Base-by-base conservation (phyloP, 257 asterid species). In the Paraleonurus japonicus region DNA sequence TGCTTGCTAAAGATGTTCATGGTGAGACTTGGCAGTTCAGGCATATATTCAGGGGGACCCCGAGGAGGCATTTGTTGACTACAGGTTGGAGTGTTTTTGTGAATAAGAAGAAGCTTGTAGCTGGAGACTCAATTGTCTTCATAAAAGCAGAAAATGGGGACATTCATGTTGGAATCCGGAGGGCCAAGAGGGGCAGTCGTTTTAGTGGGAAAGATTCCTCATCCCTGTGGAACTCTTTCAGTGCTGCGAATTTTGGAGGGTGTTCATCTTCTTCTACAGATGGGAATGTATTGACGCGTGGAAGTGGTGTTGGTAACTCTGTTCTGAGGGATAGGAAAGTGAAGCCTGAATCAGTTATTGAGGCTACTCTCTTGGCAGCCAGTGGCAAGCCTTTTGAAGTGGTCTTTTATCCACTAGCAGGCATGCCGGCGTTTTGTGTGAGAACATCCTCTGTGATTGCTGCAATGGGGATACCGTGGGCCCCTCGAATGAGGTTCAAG, bases 61-160 rank as follows among this genome's bases (percentile, higher is more conserved):
- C 85, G 0, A 77, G 83, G 75, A 75, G 86, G 77, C 86, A 81
- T 75, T 75, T 81, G 71, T 64, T 81, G 70, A 81, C 86, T 35
- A 81, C 86, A 0, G 86, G 86, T 30, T 81, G 86, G 86, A 81
- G 86, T 73, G 60, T 54, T 33, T 81, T 81, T 68, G 86, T 79
- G 79, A 79, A 78, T 65, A 71, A 79, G 58, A 78, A 79, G 83
- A 75, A 78, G 79, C 81, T 81, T 4, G 77, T 81, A 3, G 86
- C 81, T 5, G 86, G 86, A 26, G 86, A 81, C 67, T 78, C 86
- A 0, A 70, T 81, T 30, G 81, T 81, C 51, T 81, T 81, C 63
- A 16, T 69, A 61, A 81, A 65, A 75, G 78, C 73, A 1, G 83
- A 78, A n/a, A 81, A 75, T 37, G 82, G 85, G 30, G 82, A 81